Conservation (phyloP, 306 rosid species). For the Castanea mollissima region DNA sequence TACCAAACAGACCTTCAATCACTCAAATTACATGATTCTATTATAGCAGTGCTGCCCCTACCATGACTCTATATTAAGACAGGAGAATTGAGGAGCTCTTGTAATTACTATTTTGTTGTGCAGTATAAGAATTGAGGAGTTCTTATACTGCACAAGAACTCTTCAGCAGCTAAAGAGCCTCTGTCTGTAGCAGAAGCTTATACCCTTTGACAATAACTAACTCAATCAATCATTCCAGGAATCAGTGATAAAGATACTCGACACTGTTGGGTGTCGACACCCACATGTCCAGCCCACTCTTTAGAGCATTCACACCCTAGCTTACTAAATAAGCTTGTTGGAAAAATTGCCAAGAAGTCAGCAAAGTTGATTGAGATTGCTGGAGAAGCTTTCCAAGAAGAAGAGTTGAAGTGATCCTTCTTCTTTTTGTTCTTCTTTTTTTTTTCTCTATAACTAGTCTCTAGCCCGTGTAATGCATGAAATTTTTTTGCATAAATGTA, state of each 20-base stretch:
- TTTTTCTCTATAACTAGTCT: no score
- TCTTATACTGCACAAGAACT: background rate
- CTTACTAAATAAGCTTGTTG: no score
- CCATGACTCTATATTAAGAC: background rate
- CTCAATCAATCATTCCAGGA: slow-evolving; percentile 55
- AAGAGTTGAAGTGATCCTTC: no score
- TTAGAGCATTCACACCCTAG: no score
- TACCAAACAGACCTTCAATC: no score
- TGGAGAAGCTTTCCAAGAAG: no score
- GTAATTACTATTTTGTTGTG: background rate
- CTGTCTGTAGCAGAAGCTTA: background rate
- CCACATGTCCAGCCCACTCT: no score
- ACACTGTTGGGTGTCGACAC: slow-evolving; percentile 18
- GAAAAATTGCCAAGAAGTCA: no score
- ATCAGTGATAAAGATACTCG: slow-evolving; percentile 76
- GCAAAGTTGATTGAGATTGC: no score
- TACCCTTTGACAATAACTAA: background rate
- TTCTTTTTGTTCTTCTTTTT: no score
- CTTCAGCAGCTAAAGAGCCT: background rate
- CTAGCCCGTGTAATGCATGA: no score
- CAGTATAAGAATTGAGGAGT: background rate
- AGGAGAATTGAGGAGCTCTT: background rate
- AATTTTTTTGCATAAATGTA: no score
- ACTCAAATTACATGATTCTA: background rate
- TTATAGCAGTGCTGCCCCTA: background rate